A percentile compares a stretch with the other conserved stretches of the same genome.
Conservation (phyloP, 176 grass and related monocot species). For the Oryza meridionalis region DNA sequence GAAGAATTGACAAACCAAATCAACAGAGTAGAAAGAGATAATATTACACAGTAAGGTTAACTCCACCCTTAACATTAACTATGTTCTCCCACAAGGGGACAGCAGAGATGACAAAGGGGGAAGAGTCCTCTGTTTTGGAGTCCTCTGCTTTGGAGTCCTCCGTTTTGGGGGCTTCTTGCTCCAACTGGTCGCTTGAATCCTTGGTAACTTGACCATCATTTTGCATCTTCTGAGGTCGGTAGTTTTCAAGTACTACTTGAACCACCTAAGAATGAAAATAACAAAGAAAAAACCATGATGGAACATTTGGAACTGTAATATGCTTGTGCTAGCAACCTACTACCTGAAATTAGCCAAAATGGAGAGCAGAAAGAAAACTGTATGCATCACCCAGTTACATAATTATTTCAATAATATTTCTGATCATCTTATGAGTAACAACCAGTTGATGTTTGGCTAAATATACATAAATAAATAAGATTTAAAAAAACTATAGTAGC, state of each 20-base stretch:
- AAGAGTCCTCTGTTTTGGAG: constrained; percentile 56
- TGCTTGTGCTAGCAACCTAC: constrained; percentile 3
- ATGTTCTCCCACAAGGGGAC: constrained; percentile 80
- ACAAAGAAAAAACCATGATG: constrained; percentile 18
- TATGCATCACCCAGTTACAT: constrained; percentile 25
- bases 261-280: constrained; percentile 65
- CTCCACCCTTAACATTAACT: constrained; percentile 68
- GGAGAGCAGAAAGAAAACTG: constrained; percentile 26
- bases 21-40: constrained; percentile 25
- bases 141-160: constrained; percentile 10
- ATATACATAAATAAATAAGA: constrained; percentile 14
- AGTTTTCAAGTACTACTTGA: constrained; percentile 88
- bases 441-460: not conserved
- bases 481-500: constrained; percentile 8
- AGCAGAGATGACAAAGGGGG: constrained; percentile 56
- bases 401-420: constrained; percentile 38
- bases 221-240: constrained; percentile 54
- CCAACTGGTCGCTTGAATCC: constrained; percentile 46
- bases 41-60: constrained; percentile 72
- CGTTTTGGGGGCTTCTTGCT: constrained; percentile 64
- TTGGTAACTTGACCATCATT: constrained; percentile 45
- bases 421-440: constrained; percentile 13
- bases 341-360: constrained; percentile 27
- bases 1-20: constrained; percentile 35
- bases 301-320: constrained; percentile 11